A percentile compares a stretch with the other conserved stretches of the same genome.
These are phyloP conservation scores for Leishmania mexicana DNA, from an alignment of 208 protist species.

Conservation along the genomic window DNA sequence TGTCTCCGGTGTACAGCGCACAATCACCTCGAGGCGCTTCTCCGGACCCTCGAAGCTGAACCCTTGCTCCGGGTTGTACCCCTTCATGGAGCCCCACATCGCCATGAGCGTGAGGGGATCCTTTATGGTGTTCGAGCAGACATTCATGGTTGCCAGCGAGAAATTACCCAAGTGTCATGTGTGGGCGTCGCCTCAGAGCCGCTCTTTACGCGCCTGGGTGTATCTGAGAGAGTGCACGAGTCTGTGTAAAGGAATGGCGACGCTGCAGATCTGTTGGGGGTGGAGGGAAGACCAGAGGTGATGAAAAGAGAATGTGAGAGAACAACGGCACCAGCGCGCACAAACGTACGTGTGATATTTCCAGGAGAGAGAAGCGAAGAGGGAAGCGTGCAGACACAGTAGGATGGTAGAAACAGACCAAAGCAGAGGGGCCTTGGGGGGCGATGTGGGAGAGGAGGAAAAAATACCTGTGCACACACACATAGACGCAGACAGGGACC, in stretches of 20 bases:
- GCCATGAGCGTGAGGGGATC: conserved; percentile 88
- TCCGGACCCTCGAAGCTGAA: conserved; percentile 94
- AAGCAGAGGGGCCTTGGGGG: background rate
- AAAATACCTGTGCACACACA: background rate
- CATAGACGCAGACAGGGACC: background rate
- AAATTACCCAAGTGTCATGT: too few relatives aligned
- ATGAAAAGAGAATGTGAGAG: background rate
- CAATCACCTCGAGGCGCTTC: conserved; percentile 90
- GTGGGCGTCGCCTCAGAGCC: background rate
- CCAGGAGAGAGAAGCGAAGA: background rate
- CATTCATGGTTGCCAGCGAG: conserved; percentile 10
- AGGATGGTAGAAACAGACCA: background rate
- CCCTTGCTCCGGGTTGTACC: conserved; percentile 71
- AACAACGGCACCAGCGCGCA: background rate
- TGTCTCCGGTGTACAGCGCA: conserved; percentile 69
- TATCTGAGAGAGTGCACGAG: background rate
- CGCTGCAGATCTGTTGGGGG: background rate
- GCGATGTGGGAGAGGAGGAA: too few relatives aligned
- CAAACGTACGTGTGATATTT: background rate
- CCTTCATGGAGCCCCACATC: conserved; percentile 87
- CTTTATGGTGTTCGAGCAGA: conserved; percentile 48
- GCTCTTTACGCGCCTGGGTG: background rate
- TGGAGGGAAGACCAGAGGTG: background rate
- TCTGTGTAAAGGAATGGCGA: background rate
- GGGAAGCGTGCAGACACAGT: background rate